Percentiles rank a stretch among this genome's conserved stretches.
phyloP scores from a whole-genome alignment of 2,329 filamentous ascomycete genomes.

The Aspergillus fructus region DNA sequence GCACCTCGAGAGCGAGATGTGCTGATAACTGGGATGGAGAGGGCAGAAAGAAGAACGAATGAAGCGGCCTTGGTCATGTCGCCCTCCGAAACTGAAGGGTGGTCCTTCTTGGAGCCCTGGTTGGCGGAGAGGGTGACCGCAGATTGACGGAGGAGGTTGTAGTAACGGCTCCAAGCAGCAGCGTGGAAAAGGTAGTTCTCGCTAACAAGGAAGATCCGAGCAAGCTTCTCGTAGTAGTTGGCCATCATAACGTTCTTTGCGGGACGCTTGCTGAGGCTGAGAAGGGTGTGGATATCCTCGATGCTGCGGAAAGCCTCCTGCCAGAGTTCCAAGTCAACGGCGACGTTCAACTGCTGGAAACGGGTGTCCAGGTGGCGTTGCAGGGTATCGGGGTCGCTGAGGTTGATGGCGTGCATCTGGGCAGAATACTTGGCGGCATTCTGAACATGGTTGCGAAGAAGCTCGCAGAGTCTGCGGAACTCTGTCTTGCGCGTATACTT shows the following conservation, averaged over 20 bases:
- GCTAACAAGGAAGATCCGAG: constrained; percentile 95
- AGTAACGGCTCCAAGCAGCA: constrained; percentile 95
- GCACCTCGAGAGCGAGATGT: constrained; percentile 93
- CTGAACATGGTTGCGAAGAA: constrained; percentile 97
- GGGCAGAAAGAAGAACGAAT: constrained; percentile 89
- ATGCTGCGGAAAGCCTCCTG: constrained; percentile 99
- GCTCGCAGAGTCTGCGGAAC: constrained; percentile 96
- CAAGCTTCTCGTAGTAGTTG: constrained; percentile 99
- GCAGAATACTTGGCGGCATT: constrained; percentile 98
- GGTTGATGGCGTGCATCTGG: constrained; percentile 99
- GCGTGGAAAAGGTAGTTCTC: constrained; percentile 99
- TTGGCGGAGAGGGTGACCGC: constrained; percentile 78
- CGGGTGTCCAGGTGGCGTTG: constrained; percentile 97
- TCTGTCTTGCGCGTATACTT: constrained; percentile 99
- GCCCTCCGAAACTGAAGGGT: constrained; percentile 81
- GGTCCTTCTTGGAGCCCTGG: constrained; percentile 89
- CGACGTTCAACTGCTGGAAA: constrained; percentile 97
- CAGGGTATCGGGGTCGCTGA: constrained; percentile 94
- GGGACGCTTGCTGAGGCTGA: constrained; percentile 96
- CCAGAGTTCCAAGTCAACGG: constrained; percentile 96
- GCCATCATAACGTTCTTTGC: constrained; percentile 99
- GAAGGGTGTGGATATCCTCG: constrained; percentile 95
- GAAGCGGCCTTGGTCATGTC: constrained; percentile 94
- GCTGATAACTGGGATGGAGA: constrained; percentile 99
- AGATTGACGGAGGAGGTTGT: constrained; percentile 91